Base-by-base conservation (phyloP, 2,329 filamentous ascomycete genomes). In the Thelonectria rubi region DNA sequence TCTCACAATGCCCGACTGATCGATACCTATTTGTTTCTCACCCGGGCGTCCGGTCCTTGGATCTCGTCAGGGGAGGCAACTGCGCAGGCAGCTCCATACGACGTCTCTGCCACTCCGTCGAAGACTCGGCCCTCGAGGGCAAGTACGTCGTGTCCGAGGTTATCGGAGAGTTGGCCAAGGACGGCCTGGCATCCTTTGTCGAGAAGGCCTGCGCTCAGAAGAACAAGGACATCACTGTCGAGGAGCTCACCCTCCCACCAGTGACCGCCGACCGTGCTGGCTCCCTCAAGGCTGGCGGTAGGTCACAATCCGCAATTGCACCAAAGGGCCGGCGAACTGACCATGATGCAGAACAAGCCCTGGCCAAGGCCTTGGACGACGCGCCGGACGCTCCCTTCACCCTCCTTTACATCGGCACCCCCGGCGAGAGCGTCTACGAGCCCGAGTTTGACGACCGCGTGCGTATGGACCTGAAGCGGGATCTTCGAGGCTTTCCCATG, bases 21-120 rank as follows among this genome's bases (percentile, higher is more conserved):
- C 85, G 85, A 69, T 97, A 97, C 78, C 80, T 96, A 59, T 76
- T 97, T 67, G 85, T 96, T 63, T 86, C 88, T 30, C 93, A 97
- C 74, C 88, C 91, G 11, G 90, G 91, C 67, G 83, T 93, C 58
- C 88, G 89, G 68, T 85, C 88, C 43, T 81, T 82, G 64, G 92
- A 97, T 75, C 88, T 94, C 17, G 43, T 94, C 17, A 34, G 30
- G 24, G 50, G 32, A 70, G 78, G 80, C 67, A 78, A 80, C 60
- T 72, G 69, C 74, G 78, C 76, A 73, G 80, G 65, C 61, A 81
- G 81, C 81, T 68, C 86, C 81, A 72, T 84, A 81, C 78, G 84
- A 79, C 80, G 83, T 75, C 79, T 88, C 42, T 81, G 80, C 72
- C 70, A 74, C 32, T 77, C 80, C 15, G 74, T 80, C 18, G 67